Evolutionary conservation across 1,139 yeast genomes (phyloP), one percentile per base, ranked within the genome.

Genomic region (Taphrina sp.): DNA sequence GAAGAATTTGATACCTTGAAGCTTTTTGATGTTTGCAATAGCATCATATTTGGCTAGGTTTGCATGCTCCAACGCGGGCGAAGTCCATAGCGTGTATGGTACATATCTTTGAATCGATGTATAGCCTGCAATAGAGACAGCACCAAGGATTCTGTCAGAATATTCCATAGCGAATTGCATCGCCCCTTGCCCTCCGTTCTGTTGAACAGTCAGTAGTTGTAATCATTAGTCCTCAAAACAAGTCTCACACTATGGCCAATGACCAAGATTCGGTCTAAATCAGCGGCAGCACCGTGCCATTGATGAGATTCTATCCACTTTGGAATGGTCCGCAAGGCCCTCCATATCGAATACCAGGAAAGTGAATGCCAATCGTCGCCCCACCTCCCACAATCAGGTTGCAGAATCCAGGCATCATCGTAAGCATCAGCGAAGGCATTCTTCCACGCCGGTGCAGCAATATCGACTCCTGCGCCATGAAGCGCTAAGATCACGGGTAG

Each of bases 151-250:
- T 10, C 51, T 39, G 8, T 44, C 51, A 22, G 41, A 31, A 28
- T 44, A 33, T 22, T 41, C 29, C 10, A 34, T 24, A 19, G 34
- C 26, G 24, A 44, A 44, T 22, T 44, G 51, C 51, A 44, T 44
- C 10, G 51, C 51, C 14, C 51, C 51, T 44, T 44, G 51, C 2
- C 31, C 51, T 3, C 51, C 51, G 24, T 44, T 44, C 39, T 35
- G n/a, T n/a, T n/a, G n/a, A n/a, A 34, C 10, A 8, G 24, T 19
- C 42, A 37, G 7, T 37, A 8, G 10, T 16, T 14, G 10, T n/a
- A n/a, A n/a, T n/a, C n/a, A n/a, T n/a, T n/a, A n/a, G n/a, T n/a
- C n/a, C n/a, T n/a, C n/a, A n/a, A n/a, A n/a, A n/a, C n/a, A n/a
- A n/a, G n/a, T 5, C 42, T 37, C 19, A 37, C 42, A 19, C 42